These are phyloP conservation scores for Fusarium sulawesiense DNA, from an alignment of 2,329 filamentous ascomycete species.

Conservation along the genomic window DNA sequence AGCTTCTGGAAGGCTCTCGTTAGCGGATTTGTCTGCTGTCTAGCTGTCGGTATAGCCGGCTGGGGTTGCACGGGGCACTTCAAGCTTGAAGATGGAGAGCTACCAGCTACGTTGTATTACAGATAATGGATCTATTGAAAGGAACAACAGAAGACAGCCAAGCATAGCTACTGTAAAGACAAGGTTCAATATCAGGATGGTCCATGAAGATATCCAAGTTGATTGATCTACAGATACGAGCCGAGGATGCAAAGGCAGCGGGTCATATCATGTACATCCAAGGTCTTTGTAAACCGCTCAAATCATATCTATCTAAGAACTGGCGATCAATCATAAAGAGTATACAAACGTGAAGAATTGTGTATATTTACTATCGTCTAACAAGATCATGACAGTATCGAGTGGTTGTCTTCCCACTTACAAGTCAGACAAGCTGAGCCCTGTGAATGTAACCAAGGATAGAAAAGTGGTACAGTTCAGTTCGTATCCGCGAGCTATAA, in stretches of 20 bases:
- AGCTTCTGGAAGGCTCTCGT: conserved; percentile 18
- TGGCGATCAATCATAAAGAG: not conserved
- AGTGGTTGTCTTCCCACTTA: not conserved
- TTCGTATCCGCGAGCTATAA: conserved; percentile 25
- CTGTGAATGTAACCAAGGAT: not conserved
- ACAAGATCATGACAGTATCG: not conserved
- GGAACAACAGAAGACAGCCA: not conserved
- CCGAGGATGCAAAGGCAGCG: no score
- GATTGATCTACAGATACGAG: not conserved
- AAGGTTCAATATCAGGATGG: not conserved
- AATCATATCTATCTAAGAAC: not conserved
- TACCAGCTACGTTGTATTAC: not conserved
- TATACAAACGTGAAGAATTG: not conserved
- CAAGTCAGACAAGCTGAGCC: not conserved
- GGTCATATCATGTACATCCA: not conserved
- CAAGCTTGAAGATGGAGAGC: not conserved
- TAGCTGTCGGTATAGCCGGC: conserved; percentile 15
- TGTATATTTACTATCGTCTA: not conserved
- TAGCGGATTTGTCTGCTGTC: not conserved
- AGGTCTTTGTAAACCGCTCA: not conserved
- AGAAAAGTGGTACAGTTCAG: conserved; percentile 19
- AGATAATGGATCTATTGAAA: no score
- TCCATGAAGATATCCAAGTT: not conserved
- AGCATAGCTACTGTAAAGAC: not conserved
- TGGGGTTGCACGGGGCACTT: conserved; percentile 18